Conservation (phyloP, 1,284 basidiomycete species). For the Apiotrichum porosum region DNA sequence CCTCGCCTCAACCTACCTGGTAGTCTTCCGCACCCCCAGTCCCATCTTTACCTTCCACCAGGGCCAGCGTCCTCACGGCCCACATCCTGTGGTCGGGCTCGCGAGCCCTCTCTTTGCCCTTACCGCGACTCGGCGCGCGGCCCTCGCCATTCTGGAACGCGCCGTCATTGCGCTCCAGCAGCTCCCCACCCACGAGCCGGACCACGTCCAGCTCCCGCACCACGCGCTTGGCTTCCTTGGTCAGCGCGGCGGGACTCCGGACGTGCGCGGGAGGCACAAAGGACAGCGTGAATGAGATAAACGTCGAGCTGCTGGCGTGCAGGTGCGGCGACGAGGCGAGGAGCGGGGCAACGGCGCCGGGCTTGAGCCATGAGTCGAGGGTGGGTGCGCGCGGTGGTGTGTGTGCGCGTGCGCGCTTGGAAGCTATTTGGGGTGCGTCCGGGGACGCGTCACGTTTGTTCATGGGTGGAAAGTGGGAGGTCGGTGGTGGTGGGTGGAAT, state of each 20-base stretch:
- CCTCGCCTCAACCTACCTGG: conserved; percentile 24
- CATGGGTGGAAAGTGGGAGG: neutral
- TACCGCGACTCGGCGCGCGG: conserved; percentile 12
- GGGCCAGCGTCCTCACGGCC: conserved; percentile 33
- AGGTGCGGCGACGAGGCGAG: conserved; percentile 33
- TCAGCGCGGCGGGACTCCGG: conserved; percentile 17
- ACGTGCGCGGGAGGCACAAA: conserved; percentile 29
- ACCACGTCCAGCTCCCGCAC: conserved; percentile 39
- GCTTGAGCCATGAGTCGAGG: conserved; percentile 41
- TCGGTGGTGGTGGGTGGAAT: neutral
- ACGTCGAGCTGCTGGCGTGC: conserved; percentile 35
- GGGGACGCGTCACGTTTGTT: conserved; percentile 3
- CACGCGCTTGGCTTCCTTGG: conserved; percentile 32
- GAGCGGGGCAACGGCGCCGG: conserved; percentile 22
- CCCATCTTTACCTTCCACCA: conserved; percentile 40
- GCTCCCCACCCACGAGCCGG: conserved; percentile 22
- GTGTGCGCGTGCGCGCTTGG: conserved; percentile 13
- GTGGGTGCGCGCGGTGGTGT: conserved; percentile 9
- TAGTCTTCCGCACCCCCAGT: conserved; percentile 44
- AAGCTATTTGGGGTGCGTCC: neutral
- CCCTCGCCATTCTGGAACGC: conserved; percentile 37
- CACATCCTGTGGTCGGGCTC: conserved; percentile 48
- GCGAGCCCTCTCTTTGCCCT: conserved; percentile 23
- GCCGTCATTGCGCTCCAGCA: conserved; percentile 28
- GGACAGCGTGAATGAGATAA: conserved; percentile 31